Evolutionary conservation across 495 filamentous ascomycete genomes (phyloP).

Genomic region (Penicillium bovifimosum): DNA sequence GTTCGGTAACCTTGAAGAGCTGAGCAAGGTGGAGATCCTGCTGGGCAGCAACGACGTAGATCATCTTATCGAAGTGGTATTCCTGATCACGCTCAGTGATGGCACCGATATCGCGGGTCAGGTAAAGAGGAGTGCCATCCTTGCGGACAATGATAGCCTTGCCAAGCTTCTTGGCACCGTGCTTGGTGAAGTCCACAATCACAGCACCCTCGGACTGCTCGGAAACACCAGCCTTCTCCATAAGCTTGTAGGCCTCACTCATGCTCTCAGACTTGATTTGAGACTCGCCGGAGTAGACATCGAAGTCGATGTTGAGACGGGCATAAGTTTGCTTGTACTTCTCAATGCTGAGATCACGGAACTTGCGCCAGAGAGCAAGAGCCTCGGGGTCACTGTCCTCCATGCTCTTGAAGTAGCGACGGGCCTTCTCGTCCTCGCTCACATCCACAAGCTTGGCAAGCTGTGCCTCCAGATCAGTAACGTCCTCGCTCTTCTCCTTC

Average conservation of each 20-base stretch:
- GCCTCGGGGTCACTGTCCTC: conserved; percentile 72
- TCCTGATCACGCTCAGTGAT: conserved; percentile 56
- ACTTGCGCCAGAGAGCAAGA: conserved; percentile 75
- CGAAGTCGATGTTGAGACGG: conserved; percentile 85
- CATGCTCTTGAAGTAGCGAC: conserved; percentile 89
- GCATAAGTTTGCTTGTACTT: conserved; percentile 80
- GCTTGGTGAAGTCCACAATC: conserved; percentile 81
- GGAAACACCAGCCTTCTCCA: conserved; percentile 67
- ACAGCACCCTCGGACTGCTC: conserved; percentile 83
- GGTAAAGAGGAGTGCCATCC: conserved; percentile 63
- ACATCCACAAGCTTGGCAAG: conserved; percentile 47
- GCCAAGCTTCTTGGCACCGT: conserved; percentile 61
- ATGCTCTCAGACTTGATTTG: conserved; percentile 81
- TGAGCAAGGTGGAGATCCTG: conserved; percentile 69
- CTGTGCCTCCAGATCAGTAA: conserved; percentile 43
- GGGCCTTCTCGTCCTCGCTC: conserved; percentile 59
- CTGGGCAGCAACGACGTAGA: conserved; percentile 67
- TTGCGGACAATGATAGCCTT: conserved; percentile 63
- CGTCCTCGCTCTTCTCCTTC: conserved; percentile 47
- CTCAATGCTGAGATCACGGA: conserved; percentile 83
- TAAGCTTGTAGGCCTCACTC: conserved; percentile 53
- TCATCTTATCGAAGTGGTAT: conserved; percentile 69
- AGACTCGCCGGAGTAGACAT: conserved; percentile 93
- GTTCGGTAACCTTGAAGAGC: conserved; percentile 64
- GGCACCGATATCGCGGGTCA: conserved; percentile 68